Evolutionary conservation across 106 monocot species (phyloP), one percentile per base, ranked within the genome.

Genomic region (Dendrobium huoshanense): DNA sequence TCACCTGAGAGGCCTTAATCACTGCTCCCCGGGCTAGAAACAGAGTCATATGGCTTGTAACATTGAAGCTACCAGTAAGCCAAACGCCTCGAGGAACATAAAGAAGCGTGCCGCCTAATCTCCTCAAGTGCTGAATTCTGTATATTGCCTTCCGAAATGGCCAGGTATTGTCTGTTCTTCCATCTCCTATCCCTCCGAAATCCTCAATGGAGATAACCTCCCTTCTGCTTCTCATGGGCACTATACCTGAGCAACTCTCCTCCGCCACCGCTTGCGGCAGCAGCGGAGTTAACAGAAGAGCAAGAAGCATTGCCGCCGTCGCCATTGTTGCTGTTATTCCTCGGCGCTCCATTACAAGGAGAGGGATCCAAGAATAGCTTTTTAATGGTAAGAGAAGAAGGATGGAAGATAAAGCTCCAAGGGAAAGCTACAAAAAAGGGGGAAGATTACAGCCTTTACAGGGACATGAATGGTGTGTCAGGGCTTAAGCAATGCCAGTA

Each of bases 41-140:
- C 15, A 98, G 85, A 17, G 97, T 98, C 97, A 98, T 98, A 83
- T 92, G 94, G 81, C 92, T 92, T 43, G 94, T 98, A 78, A 98
- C 85, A 77, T 94, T 92, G 85, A 98, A 94, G 84, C 82, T 84
- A 18, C 91, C 97, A 3, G 97, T 98, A 80, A 98, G 89, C 92
- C 92, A 98, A 8, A 91, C 84, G 2, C 97, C 97, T 7, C 84
- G 65, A 1, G 97, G 97, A 1, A 98, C 78, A 56, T 89, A 86
- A 20, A 98, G 82, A 7, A 84, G 51, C 25, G 92, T 89, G 59
- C 97, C 97, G 40, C 89, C 91, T 29, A 41, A 79, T 58, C 82
- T 81, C 29, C 81, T 80, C 54, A 80, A 81, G 82, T 89, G 97
- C 79, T 89, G 65, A 51, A 98, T 94, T 76, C 87, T 61, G 43